phyloP scores from a whole-genome alignment of 139 green algal genomes.

The Picochlorum sp. region DNA sequence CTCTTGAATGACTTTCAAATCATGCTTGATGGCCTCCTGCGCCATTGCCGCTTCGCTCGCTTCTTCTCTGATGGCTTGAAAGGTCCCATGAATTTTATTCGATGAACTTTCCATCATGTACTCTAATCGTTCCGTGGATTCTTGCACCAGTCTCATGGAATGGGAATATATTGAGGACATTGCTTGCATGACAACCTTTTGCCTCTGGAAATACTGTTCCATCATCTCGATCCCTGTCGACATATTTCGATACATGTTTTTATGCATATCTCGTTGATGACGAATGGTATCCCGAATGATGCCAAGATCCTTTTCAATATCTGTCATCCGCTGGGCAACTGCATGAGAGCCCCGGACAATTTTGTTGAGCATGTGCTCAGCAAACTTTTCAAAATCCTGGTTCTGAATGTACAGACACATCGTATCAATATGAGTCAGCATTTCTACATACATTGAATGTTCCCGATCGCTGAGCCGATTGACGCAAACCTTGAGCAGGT shows the following conservation, averaged over 20 bases:
- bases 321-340: conserved; percentile 1
- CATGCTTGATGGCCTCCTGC: not conserved
- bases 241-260: not conserved
- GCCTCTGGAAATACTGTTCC: too few relatives aligned
- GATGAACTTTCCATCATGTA: too few relatives aligned
- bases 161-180: too few relatives aligned
- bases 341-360: conserved; percentile 17
- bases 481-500: conserved; percentile 19
- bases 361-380: conserved; percentile 34
- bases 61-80: conserved; percentile 1
- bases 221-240: too few relatives aligned
- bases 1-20: not conserved
- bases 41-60: not conserved
- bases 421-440: conserved; percentile 29
- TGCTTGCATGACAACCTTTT: too few relatives aligned
- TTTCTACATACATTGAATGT: conserved; percentile 23
- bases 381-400: conserved; percentile 37
- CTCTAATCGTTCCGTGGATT: too few relatives aligned
- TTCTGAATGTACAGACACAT: conserved; percentile 47
- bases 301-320: not conserved
- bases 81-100: too few relatives aligned
- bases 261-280: too few relatives aligned
- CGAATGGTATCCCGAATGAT: not conserved
- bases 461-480: conserved; percentile 19
- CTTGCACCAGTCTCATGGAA: too few relatives aligned